Conservation (phyloP, 768 basidiomycete genomes). For the Lentinula sp. region DNA sequence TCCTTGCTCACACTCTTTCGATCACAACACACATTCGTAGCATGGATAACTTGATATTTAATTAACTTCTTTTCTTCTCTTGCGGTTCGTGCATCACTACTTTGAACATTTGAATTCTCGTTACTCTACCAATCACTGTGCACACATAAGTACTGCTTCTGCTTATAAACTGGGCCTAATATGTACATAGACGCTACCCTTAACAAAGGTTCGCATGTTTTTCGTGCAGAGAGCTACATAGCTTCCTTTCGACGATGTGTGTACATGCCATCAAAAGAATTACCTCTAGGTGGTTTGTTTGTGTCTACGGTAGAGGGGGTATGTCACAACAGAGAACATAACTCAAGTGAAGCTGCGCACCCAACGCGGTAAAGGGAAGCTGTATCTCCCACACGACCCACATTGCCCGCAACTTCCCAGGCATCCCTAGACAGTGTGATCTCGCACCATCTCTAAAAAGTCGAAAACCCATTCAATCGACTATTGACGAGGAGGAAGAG, state of each 20-base stretch:
- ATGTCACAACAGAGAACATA: too few species aligned
- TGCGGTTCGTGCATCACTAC: not conserved
- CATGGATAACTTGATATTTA: not conserved
- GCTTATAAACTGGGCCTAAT: too few species aligned
- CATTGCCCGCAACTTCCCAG: constrained; percentile 1
- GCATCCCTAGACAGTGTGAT: constrained; percentile 7
- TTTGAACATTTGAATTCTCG: too few species aligned
- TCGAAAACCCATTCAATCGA: not conserved
- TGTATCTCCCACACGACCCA: not conserved
- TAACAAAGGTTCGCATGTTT: too few species aligned
- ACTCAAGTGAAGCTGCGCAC: not conserved
- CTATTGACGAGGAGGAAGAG: not conserved
- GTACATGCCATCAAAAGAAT: too few species aligned
- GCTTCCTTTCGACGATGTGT: too few species aligned
- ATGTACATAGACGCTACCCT: too few species aligned
- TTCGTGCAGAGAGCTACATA: too few species aligned
- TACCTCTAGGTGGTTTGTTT: too few species aligned
- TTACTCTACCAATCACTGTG: too few species aligned
- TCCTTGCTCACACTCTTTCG: not conserved
- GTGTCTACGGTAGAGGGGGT: too few species aligned
- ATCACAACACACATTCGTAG: not conserved
- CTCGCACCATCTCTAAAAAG: constrained; percentile 17
- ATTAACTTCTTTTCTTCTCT: not conserved
- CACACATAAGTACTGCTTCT: too few species aligned
- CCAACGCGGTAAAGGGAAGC: not conserved